phyloP scores from a whole-genome alignment of 139 green algal genomes.

The Picochlorum sp. region DNA sequence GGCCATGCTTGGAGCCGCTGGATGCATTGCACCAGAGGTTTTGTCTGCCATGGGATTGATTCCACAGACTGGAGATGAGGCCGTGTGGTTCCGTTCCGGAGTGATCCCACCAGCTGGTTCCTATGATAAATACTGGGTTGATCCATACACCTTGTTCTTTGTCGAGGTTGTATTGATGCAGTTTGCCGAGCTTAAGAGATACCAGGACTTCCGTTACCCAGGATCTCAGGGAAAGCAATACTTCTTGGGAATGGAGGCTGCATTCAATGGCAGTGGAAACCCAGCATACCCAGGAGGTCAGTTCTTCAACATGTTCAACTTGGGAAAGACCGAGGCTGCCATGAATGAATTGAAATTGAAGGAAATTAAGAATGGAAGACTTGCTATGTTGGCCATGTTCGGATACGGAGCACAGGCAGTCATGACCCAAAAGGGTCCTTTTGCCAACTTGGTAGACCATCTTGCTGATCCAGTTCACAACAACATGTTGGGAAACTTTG shows the following conservation, averaged over 20 bases:
- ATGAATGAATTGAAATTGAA: conserved; percentile 76
- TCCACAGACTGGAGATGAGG: conserved; percentile 45
- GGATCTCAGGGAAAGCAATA: conserved; percentile 89
- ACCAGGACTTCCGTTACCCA: conserved; percentile 79
- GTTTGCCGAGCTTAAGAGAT: conserved; percentile 89
- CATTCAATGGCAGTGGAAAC: conserved; percentile 76
- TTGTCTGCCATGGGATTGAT: conserved; percentile 72
- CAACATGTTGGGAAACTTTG: conserved; percentile 93
- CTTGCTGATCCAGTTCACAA: conserved; percentile 69
- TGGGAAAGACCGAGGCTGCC: conserved; percentile 64
- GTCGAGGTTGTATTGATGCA: conserved; percentile 87
- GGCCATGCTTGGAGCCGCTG: conserved; percentile 95
- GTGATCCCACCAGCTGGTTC: conserved; percentile 78
- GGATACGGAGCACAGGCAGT: conserved; percentile 66
- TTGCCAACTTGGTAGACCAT: conserved; percentile 84
- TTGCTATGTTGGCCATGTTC: conserved; percentile 80
- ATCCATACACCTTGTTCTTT: conserved; percentile 92
- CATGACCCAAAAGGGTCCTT: conserved; percentile 79
- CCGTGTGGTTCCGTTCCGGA: conserved; percentile 81
- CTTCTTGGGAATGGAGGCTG: conserved; percentile 88
- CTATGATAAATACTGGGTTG: conserved; percentile 77
- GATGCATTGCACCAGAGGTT: conserved; percentile 88
- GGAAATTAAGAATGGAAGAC: conserved; percentile 93
- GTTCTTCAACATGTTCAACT: conserved; percentile 93
- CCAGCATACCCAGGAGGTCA: conserved; percentile 88